phyloP scores from a whole-genome alignment of 108 stramenopile species.

The Skeletonema grethae region DNA sequence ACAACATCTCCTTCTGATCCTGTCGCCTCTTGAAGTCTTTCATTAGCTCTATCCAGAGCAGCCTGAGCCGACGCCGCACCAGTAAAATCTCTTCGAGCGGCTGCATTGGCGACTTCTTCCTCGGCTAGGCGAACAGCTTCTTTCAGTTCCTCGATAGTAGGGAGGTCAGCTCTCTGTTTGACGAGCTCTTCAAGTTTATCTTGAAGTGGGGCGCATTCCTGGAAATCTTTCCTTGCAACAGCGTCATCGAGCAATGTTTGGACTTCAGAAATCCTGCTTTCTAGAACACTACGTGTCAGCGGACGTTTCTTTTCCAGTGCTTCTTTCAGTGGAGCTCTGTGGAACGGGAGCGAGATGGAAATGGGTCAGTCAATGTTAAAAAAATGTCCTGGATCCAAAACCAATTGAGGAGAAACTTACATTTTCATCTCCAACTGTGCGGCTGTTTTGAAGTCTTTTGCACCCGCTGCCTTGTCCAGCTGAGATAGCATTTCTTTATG shows the following conservation, averaged over 20 bases:
- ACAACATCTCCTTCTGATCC: slow-evolving; percentile 31
- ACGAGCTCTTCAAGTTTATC: slow-evolving; percentile 66
- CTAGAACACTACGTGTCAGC: slow-evolving; percentile 71
- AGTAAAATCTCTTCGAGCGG: slow-evolving; percentile 70
- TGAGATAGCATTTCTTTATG: slow-evolving; percentile 46
- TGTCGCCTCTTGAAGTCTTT: slow-evolving; percentile 52
- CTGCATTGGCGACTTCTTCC: slow-evolving; percentile 63
- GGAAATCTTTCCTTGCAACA: slow-evolving; percentile 66
- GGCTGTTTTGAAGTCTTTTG: slow-evolving; percentile 71
- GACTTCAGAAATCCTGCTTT: slow-evolving; percentile 63
- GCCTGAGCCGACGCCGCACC: slow-evolving; percentile 67
- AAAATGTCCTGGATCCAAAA: slow-evolving; percentile 2
- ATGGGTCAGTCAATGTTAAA: not conserved
- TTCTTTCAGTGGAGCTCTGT: slow-evolving; percentile 54
- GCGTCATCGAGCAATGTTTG: slow-evolving; percentile 68
- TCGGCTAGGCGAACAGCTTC: slow-evolving; percentile 62
- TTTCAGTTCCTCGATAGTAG: slow-evolving; percentile 76
- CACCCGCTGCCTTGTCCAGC: slow-evolving; percentile 70
- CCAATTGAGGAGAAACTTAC: slow-evolving; percentile 36
- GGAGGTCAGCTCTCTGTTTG: slow-evolving; percentile 63
- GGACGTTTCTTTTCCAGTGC: slow-evolving; percentile 75
- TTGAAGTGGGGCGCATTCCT: slow-evolving; percentile 78
- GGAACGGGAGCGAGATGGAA: slow-evolving; percentile 1
- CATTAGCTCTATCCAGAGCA: slow-evolving; percentile 60
- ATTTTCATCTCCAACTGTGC: slow-evolving; percentile 68